phyloP scores from a whole-genome alignment of 441 rosid species.

The Populus tomentosa region DNA sequence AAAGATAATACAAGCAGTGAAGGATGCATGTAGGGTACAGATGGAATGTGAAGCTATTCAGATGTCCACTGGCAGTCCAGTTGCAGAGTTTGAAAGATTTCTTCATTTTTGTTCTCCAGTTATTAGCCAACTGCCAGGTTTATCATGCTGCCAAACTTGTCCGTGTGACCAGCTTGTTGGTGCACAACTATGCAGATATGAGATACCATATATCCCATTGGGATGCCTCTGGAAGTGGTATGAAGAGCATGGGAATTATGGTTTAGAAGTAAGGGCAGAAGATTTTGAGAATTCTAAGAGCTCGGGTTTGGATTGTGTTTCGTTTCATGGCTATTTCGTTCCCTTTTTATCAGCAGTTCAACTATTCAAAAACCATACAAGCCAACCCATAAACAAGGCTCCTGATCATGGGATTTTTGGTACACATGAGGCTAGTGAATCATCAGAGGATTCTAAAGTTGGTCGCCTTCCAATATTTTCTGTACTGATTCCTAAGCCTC shows the following conservation, averaged over 20 bases:
- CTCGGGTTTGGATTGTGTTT: constrained; percentile 36
- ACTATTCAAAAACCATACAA: constrained; percentile 32
- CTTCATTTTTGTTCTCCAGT: constrained; percentile 47
- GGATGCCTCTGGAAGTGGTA: constrained; percentile 56
- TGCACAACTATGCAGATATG: constrained; percentile 33
- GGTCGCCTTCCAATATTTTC: constrained; percentile 29
- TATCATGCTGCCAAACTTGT: constrained; percentile 27
- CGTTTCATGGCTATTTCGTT: constrained; percentile 50
- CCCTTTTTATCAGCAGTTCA: constrained; percentile 60
- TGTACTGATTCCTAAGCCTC: constrained; percentile 28
- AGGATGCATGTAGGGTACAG: constrained; percentile 32
- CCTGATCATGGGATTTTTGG: constrained; percentile 16
- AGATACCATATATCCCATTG: constrained; percentile 36
- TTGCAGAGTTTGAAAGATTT: constrained; percentile 53
- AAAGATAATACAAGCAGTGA: constrained; percentile 30
- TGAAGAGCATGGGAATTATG: constrained; percentile 48
- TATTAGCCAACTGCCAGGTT: constrained; percentile 23
- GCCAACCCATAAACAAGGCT: constrained; percentile 7
- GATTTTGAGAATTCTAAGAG: constrained; percentile 36
- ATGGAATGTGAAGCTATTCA: constrained; percentile 48
- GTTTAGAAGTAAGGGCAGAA: constrained; percentile 49
- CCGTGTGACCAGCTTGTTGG: constrained; percentile 17
- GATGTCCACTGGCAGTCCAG: constrained; percentile 40
- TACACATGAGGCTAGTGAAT: constrained; percentile 2
- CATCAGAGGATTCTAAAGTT: constrained; percentile 11